Conservation (phyloP, 2,329 filamentous ascomycete genomes). For the Sporothrix pallida region DNA sequence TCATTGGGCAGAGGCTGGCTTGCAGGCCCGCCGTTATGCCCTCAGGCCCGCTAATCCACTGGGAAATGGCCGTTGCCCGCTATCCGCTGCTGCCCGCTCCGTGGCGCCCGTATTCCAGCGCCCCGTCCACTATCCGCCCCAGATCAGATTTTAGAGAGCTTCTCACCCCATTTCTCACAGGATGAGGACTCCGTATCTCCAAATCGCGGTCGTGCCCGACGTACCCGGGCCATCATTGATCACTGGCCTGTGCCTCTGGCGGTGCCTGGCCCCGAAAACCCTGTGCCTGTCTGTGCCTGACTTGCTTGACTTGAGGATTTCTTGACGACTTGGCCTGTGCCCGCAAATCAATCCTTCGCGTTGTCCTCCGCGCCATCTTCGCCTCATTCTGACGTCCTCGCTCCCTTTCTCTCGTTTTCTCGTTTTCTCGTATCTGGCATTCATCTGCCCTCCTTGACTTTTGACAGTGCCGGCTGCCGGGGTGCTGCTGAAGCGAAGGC, state of each 20-base stretch:
- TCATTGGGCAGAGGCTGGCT: too few relatives aligned
- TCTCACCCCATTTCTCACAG: background rate
- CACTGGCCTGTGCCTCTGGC: background rate
- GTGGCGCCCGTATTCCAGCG: constrained; percentile 17
- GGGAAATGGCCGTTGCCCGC: background rate
- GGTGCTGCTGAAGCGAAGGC: background rate
- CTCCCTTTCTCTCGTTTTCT: background rate
- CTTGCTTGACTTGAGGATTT: background rate
- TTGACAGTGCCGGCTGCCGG: constrained; percentile 23
- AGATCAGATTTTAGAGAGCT: too few relatives aligned
- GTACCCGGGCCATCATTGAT: background rate
- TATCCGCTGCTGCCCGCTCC: background rate
- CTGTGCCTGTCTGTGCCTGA: background rate
- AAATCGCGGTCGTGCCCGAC: background rate
- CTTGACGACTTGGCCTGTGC: background rate
- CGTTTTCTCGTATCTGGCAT: background rate
- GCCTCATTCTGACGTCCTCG: background rate
- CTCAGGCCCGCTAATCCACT: too few relatives aligned
- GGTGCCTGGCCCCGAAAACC: background rate
- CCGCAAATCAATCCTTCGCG: background rate
- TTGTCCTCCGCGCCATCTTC: background rate
- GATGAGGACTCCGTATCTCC: background rate
- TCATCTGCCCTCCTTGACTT: background rate
- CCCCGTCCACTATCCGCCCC: background rate
- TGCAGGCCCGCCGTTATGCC: too few relatives aligned